phyloP scores from a whole-genome alignment of 2,329 filamentous ascomycete genomes.

The Fusarium sp. region DNA sequence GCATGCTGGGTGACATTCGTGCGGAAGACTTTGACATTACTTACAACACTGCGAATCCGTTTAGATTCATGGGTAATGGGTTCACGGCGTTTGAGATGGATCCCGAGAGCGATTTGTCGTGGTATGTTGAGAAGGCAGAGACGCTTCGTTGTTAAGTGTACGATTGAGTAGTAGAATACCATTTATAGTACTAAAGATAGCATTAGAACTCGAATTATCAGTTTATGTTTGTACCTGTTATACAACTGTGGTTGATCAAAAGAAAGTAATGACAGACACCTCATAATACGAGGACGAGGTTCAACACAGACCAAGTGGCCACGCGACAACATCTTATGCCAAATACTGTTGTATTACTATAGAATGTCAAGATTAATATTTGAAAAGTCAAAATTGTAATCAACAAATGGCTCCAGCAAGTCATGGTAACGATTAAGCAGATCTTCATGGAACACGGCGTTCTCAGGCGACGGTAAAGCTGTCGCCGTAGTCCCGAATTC shows the following conservation, averaged over 20 bases:
- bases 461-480: conserved; percentile 32
- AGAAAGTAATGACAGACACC: too few relatives aligned
- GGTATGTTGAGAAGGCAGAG: conserved; percentile 43
- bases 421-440: conserved; percentile 38
- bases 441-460: conserved; percentile 32
- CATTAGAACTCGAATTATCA: neutral
- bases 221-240: accelerated
- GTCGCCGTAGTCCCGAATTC: conserved; percentile 29
- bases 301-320: neutral
- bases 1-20: conserved; percentile 38
- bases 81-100: conserved; percentile 44
- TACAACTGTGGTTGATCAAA: too few relatives aligned
- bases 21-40: conserved; percentile 40
- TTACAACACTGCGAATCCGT: conserved; percentile 37
- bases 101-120: conserved; percentile 35
- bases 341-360: neutral
- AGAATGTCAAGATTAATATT: conserved; percentile 20
- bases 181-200: neutral
- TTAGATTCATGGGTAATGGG: conserved; percentile 41
- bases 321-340: neutral
- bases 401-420: conserved; percentile 38
- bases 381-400: conserved; percentile 38
- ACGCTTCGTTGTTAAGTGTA: conserved; percentile 5
- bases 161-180: neutral
- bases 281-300: neutral